Percentiles rank a stretch among this genome's conserved stretches.
Conservation (phyloP, 371 early-diverging fungal species). For the Actinomucor elegans region DNA sequence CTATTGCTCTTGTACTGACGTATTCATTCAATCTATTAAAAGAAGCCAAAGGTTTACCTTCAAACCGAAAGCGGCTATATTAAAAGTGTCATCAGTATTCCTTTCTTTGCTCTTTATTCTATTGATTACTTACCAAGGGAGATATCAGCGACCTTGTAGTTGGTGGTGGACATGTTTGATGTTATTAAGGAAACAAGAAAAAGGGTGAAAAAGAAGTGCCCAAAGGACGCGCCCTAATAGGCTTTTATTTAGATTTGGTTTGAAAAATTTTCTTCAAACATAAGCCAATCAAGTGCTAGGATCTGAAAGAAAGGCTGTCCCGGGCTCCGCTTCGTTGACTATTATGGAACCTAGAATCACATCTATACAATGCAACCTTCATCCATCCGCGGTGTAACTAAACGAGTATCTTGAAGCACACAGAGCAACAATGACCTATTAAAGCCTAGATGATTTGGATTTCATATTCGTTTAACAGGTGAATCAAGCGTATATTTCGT, state of each 20-base stretch:
- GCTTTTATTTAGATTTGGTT: conserved; percentile 7
- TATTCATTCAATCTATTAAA: too few species aligned
- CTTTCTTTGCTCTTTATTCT: too few species aligned
- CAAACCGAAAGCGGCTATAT: conserved; percentile 50
- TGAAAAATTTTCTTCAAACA: conserved; percentile 16
- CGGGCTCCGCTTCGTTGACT: conserved; percentile 7
- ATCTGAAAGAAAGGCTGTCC: conserved; percentile 18
- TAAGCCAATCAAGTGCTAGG: conserved; percentile 7
- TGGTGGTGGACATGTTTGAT: conserved; percentile 21
- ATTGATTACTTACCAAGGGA: conserved; percentile 83
- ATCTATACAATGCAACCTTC: conserved; percentile 1
- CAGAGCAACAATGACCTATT: not conserved
- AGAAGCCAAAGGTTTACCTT: conserved; percentile 18
- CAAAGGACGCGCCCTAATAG: not conserved
- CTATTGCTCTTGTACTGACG: too few species aligned
- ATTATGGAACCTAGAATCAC: not conserved
- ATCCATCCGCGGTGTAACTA: conserved; percentile 1
- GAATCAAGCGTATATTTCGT: not conserved
- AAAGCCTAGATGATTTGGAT: too few species aligned
- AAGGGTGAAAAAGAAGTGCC: conserved; percentile 1
- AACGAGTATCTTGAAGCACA: not conserved
- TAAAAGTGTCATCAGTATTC: too few species aligned
- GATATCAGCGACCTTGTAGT: conserved; percentile 82
- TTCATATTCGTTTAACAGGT: too few species aligned
- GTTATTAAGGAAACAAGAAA: not conserved